Percentiles rank a stretch among this genome's conserved stretches.
These are phyloP conservation scores for Rosa chinensis DNA, from an alignment of 306 rosid genomes.

Conservation along the genomic window DNA sequence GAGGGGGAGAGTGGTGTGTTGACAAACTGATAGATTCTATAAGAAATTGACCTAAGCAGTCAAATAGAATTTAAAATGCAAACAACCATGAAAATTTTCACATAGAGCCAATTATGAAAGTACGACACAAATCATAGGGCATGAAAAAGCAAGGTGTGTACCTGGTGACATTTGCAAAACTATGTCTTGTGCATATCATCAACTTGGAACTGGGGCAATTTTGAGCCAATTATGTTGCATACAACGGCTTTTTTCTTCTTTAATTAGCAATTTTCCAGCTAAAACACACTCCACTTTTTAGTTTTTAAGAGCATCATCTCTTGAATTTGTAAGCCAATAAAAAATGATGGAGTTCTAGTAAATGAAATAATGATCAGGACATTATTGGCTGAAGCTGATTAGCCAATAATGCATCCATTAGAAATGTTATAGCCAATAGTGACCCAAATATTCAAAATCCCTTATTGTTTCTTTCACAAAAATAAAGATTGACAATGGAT, in stretches of 20 bases:
- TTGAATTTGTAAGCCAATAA: conserved; percentile 66
- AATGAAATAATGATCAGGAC: too few species aligned
- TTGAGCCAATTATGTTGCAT: conserved; percentile 47
- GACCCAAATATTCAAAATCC: too few species aligned
- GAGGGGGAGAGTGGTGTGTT: background rate
- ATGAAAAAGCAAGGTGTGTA: conserved; percentile 22
- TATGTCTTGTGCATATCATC: conserved; percentile 56
- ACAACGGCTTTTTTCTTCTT: conserved; percentile 63
- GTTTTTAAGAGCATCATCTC: conserved; percentile 61
- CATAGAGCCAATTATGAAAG: conserved; percentile 1
- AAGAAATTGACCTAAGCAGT: background rate
- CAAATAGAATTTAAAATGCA: background rate
- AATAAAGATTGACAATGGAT: too few species aligned
- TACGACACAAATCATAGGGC: background rate
- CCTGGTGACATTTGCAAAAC: conserved; percentile 78
- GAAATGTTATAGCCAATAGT: too few species aligned
- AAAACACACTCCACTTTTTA: conserved; percentile 73
- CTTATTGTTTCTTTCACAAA: too few species aligned
- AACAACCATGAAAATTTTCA: background rate
- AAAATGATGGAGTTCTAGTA: too few species aligned
- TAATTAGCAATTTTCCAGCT: conserved; percentile 58
- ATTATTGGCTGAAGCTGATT: too few species aligned
- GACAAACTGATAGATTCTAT: background rate
- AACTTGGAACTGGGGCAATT: conserved; percentile 53
- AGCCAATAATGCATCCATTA: too few species aligned